Percentiles rank a stretch among this genome's conserved stretches.
Evolutionary conservation across 495 filamentous ascomycete genomes (phyloP).

Genomic region (Astrothelium subdiscretum): DNA sequence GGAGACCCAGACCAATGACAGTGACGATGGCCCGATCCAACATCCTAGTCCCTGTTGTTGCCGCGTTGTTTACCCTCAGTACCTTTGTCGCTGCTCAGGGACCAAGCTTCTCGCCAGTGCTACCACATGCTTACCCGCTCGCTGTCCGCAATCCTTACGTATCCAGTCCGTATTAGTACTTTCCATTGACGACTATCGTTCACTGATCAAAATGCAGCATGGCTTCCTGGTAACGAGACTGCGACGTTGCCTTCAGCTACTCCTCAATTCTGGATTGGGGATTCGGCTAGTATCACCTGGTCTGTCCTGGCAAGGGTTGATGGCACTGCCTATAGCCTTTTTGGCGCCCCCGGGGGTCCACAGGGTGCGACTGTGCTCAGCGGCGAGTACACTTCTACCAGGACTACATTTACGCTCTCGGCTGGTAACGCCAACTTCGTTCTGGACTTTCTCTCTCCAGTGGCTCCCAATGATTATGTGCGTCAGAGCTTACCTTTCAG

Average conservation of each 20-base stretch:
- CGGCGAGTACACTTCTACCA: slow-evolving; percentile 37
- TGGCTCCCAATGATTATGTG: slow-evolving; percentile 8
- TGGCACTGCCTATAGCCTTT: slow-evolving; percentile 37
- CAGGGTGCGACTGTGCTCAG: slow-evolving; percentile 29
- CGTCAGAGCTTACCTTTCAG: slow-evolving; percentile 16
- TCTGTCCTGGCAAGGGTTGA: slow-evolving; percentile 38
- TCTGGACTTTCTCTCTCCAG: slow-evolving; percentile 27
- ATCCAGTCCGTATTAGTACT: slow-evolving; percentile 23
- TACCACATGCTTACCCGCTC: slow-evolving; percentile 38
- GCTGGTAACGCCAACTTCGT: slow-evolving; percentile 32
- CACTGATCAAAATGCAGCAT: slow-evolving; percentile 23
- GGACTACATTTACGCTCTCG: slow-evolving; percentile 33
- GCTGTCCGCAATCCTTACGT: slow-evolving; percentile 39
- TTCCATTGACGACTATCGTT: background rate
- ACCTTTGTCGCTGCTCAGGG: background rate
- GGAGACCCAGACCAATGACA: background rate
- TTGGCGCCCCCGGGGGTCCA: slow-evolving; percentile 30
- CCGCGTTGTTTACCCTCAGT: background rate
- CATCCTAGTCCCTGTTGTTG: background rate
- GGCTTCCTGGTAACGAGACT: slow-evolving; percentile 33
- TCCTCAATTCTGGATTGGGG: slow-evolving; percentile 41
- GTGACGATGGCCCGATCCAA: background rate
- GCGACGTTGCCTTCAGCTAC: slow-evolving; percentile 30
- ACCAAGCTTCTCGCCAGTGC: slow-evolving; percentile 21
- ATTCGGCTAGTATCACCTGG: slow-evolving; percentile 37